Base-by-base conservation (phyloP, 352 stramenopile species). In the Blastocystis sp. region DNA sequence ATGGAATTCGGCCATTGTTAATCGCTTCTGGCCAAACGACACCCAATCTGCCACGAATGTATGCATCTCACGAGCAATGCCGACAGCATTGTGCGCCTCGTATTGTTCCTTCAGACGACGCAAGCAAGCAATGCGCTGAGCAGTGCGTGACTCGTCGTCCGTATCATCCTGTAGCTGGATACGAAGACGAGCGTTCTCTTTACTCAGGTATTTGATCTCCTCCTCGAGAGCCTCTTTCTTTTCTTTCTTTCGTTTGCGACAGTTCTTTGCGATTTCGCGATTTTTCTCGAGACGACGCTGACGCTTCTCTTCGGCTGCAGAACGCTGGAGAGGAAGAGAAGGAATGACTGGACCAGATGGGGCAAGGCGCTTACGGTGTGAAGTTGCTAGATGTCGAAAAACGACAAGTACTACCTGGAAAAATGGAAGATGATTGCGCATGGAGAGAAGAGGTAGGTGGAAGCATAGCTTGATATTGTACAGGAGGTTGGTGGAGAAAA, bases 221-320 rank as follows among this genome's bases (percentile, higher is more conserved):
- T 87, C 76, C 41, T 87, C 76, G 0, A 87, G 63, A 13, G 76
- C 76, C 47, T 76, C 63, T 20, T 62, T 69, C 59, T 91, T 90
- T 39, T 91, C 90, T 50, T 90, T 79, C 87, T 91, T 91, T 41
- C 90, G 75, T 59, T 90, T 91, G 23, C 90, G 39, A 50, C 90
- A 91, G 59, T 91, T 91, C 26, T 90, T 90, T 13, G 90, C 90
- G 53, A 91, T 91, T 61, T 91, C 90, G 43, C 90, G 73, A 37
- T 91, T 91, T 76, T 90, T 91, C 90, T 91, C 88, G n/a, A 91
- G 66, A 29, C 90, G 73, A n/a, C 90, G 73, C 43, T 76, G 37
- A 18, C 76, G 55, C 23, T 87, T 87, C 61, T 43, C 18, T 23
- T 68, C 45, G 43, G 43, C 50, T n/a, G 13, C 50, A 13, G 50